Evolutionary conservation across 1,139 yeast species (phyloP), one percentile per base, ranked within the genome.

Genomic region (Kodamaea fungicola): DNA sequence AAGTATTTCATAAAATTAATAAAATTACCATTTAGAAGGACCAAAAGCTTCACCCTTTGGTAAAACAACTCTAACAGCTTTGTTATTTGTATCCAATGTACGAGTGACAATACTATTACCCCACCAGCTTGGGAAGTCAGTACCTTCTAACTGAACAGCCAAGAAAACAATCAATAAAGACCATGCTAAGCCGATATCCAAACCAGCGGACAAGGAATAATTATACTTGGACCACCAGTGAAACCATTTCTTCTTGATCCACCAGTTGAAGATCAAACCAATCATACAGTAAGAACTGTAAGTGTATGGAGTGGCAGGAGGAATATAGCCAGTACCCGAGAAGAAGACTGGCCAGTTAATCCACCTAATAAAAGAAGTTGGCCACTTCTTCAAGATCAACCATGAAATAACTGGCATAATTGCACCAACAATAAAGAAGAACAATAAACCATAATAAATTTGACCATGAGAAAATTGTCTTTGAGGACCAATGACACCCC

Each of bases 221-320:
- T 76, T 77, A 60, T 79, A 80, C 61, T 79, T 78, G 29, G 76
- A 63, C 83, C 83, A 80, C 84, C 84, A 80, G 44, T 67, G 67
- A 51, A 74, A 71, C 55, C 56, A 65, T 46, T 51, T 62, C 42
- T 53, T 61, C 54, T 66, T 64, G 37, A 66, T 54, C 52, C 40
- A 60, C 53, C 47, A 49, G 35, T 61, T 58, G 45, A 67, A 64
- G 40, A 51, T 40, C 42, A 58, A 34, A 29, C 67, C 68, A 43
- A 59, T 64, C 23, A 51, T 49, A 50, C 66, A 64, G 53, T 64
- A 67, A 6, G 76, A 59, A 13, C 67, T 55, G 44, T 64, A 67
- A 50, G 63, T 67, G 55, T 62, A 67, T 34, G 71, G 63, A 30
- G 74, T 69, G 24, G 74, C 74, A 39, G 74, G 73, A 27, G 75